Evolutionary conservation across 2,329 filamentous ascomycete genomes (phyloP).

Genomic region (Capronia coronata): DNA sequence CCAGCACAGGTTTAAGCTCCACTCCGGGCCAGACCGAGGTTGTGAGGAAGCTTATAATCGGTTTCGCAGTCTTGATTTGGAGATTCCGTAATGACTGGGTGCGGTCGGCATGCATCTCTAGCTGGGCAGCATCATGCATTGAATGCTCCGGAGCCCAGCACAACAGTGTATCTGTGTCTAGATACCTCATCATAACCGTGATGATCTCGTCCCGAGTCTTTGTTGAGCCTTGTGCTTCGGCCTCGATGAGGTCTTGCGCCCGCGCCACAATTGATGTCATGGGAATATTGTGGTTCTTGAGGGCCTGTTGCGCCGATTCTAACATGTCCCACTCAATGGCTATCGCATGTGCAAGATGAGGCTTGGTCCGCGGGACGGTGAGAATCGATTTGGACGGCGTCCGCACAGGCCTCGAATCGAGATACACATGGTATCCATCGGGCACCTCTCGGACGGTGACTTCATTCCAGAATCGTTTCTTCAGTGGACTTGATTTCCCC

Average conservation of each 20-base stretch:
- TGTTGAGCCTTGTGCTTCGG: constrained; percentile 50
- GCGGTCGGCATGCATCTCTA: constrained; percentile 43
- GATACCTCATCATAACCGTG: constrained; percentile 68
- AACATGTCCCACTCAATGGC: constrained; percentile 92
- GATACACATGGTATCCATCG: constrained; percentile 58
- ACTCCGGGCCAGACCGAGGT: constrained; percentile 76
- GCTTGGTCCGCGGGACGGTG: constrained; percentile 66
- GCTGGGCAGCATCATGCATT: constrained; percentile 44
- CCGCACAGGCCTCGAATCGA: constrained; percentile 74
- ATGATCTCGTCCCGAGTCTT: constrained; percentile 59
- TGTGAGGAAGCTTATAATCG: constrained; percentile 65
- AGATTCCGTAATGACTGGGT: constrained; percentile 59
- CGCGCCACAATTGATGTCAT: constrained; percentile 79
- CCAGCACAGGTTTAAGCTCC: constrained; percentile 72
- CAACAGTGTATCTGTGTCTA: constrained; percentile 85
- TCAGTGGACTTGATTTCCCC: constrained; percentile 41
- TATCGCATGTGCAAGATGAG: constrained; percentile 73
- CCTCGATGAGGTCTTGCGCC: constrained; percentile 69
- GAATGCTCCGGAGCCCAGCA: constrained; percentile 69
- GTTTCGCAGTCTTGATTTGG: constrained; percentile 63
- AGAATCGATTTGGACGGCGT: constrained; percentile 68
- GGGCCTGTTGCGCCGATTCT: constrained; percentile 71
- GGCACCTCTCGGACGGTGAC: constrained; percentile 60
- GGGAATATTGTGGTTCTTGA: constrained; percentile 81
- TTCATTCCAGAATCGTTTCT: constrained; percentile 83